A percentile compares a stretch with the other conserved stretches of the same genome.
phyloP scores from a whole-genome alignment of 805 yeast species.

The Ogataea nonfermentans region DNA sequence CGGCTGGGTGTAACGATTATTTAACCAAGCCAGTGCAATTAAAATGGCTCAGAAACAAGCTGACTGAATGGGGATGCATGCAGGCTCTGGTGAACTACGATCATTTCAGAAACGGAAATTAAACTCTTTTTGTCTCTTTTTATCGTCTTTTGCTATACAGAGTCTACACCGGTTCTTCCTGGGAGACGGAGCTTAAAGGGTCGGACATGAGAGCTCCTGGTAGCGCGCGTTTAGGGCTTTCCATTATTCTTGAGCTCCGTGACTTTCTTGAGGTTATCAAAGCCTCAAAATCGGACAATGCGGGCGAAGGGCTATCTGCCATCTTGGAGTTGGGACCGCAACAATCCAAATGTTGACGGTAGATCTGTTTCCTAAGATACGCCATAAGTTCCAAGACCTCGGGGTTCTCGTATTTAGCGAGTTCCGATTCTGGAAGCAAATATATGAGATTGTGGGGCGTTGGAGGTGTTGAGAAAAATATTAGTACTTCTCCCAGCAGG shows the following conservation, averaged over 20 bases:
- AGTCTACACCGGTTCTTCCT: constrained; percentile 5
- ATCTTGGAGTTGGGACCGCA: constrained; percentile 13
- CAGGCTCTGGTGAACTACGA: constrained; percentile 95
- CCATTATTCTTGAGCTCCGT: constrained; percentile 8
- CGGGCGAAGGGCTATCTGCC: constrained; percentile 8
- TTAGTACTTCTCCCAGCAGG: constrained; percentile 25
- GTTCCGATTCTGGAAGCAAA: constrained; percentile 17
- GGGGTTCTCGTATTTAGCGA: constrained; percentile 7
- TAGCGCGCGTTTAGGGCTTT: constrained; percentile 17
- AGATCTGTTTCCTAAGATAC: constrained; percentile 21
- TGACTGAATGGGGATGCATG: constrained; percentile 99
- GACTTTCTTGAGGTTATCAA: constrained; percentile 1
- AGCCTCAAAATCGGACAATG: constrained; percentile 8
- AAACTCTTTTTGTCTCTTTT: not conserved
- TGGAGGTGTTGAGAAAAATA: constrained; percentile 25
- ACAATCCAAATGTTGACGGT: constrained; percentile 22
- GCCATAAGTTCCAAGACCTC: constrained; percentile 20
- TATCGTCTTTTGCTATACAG: constrained; percentile 3
- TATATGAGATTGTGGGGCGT: constrained; percentile 25
- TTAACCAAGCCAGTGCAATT: constrained; percentile 93
- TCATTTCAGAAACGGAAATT: constrained; percentile 63
- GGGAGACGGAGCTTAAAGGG: constrained; percentile 2
- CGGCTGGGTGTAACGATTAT: constrained; percentile 97
- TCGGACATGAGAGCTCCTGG: constrained; percentile 16
- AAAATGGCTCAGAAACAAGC: constrained; percentile 90